Evolutionary conservation across 1,284 basidiomycete species (phyloP).

Genomic region (Tylopilus sp.): DNA sequence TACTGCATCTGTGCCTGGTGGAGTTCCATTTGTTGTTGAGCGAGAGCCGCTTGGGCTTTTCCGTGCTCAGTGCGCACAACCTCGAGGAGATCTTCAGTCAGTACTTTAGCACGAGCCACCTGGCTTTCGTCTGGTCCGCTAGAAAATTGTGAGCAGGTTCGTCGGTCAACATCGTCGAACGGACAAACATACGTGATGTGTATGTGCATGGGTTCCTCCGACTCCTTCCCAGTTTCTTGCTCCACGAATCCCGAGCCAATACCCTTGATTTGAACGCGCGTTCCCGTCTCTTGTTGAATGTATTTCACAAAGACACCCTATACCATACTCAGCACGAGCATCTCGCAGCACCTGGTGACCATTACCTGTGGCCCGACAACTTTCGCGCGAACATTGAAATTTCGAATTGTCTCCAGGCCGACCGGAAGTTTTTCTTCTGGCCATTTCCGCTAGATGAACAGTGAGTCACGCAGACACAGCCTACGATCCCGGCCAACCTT

Average conservation of each 20-base stretch:
- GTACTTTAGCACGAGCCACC: constrained; percentile 80
- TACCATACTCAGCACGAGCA: background rate
- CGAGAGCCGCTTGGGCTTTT: constrained; percentile 62
- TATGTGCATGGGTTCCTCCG: constrained; percentile 91
- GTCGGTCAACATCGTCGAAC: background rate
- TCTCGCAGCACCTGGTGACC: constrained; percentile 12
- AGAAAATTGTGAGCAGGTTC: background rate
- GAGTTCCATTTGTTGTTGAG: constrained; percentile 77
- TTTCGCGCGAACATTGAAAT: constrained; percentile 97
- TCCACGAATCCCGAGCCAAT: constrained; percentile 94
- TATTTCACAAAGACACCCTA: constrained; percentile 96
- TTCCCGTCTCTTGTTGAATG: constrained; percentile 95
- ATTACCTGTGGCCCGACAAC: constrained; percentile 89
- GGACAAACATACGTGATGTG: constrained; percentile 73
- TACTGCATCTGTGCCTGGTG: constrained; percentile 78
- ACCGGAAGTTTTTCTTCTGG: constrained; percentile 92
- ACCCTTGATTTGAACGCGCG: constrained; percentile 98
- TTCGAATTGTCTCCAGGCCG: constrained; percentile 84
- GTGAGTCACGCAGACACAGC: constrained; percentile 1
- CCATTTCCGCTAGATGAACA: constrained; percentile 74
- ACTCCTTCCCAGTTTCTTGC: constrained; percentile 87
- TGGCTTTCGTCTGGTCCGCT: constrained; percentile 89
- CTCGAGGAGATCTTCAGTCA: constrained; percentile 86
- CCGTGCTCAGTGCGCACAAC: constrained; percentile 84
- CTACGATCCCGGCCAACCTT: constrained; percentile 38